phyloP scores from a whole-genome alignment of 805 yeast genomes.

The Teunomyces atbi region DNA sequence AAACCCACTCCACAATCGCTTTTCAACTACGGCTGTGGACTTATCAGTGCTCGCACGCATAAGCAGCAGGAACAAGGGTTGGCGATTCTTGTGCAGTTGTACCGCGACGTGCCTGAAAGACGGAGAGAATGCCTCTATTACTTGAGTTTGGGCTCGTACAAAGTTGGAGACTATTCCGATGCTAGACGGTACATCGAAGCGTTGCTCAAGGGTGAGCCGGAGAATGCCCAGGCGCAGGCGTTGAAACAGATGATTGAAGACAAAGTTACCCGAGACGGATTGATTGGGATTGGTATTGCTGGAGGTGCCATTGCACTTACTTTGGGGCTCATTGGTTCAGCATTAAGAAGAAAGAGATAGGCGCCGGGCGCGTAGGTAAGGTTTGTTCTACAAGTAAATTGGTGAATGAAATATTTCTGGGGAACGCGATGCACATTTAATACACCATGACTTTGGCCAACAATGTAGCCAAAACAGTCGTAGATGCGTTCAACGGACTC shows the following conservation, averaged over 20 bases:
- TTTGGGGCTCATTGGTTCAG: conserved; percentile 55
- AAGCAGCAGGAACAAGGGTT: conserved; percentile 78
- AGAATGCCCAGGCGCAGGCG: conserved; percentile 70
- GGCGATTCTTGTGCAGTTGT: conserved; percentile 64
- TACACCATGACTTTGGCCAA: conserved; percentile 1
- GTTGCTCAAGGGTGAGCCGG: conserved; percentile 76
- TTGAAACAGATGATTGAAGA: conserved; percentile 78
- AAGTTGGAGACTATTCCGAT: conserved; percentile 81
- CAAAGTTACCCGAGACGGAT: conserved; percentile 80
- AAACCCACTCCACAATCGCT: conserved; percentile 76
- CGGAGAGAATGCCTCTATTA: conserved; percentile 90
- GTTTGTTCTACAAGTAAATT: not conserved
- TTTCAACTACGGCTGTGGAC: conserved; percentile 96
- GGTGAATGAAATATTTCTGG: not conserved
- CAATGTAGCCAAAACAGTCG: conserved; percentile 15
- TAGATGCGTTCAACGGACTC: conserved; percentile 27
- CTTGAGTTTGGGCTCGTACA: conserved; percentile 81
- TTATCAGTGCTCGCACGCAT: conserved; percentile 65
- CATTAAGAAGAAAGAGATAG: conserved; percentile 34
- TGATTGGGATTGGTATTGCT: conserved; percentile 82
- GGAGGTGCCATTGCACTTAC: conserved; percentile 86
- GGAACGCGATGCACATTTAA: conserved; percentile 1
- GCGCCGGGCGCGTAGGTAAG: not conserved
- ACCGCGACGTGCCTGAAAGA: conserved; percentile 74
- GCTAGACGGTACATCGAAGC: conserved; percentile 85